These are phyloP conservation scores for Sarocladiaceae sp. DNA, from an alignment of 2,329 filamentous ascomycete species.

Conservation along the genomic window DNA sequence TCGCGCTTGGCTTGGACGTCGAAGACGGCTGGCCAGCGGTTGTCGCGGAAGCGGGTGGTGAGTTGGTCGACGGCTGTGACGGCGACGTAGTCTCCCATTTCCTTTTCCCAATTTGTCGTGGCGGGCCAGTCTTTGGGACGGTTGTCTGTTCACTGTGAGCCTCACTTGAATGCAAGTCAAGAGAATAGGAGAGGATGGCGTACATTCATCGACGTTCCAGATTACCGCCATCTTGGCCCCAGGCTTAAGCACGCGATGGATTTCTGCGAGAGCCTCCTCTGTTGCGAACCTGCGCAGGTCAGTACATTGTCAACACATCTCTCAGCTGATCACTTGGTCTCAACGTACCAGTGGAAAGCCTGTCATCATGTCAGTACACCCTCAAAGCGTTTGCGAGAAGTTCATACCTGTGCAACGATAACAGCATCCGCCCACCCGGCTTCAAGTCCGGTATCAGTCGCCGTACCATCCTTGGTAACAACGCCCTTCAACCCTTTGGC, in stretches of 20 bases:
- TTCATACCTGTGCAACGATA: slow-evolving; percentile 64
- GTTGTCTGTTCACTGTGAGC: slow-evolving; percentile 49
- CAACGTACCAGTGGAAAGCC: slow-evolving; percentile 53
- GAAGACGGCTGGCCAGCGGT: slow-evolving; percentile 61
- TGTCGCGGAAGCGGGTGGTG: slow-evolving; percentile 57
- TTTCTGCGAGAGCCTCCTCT: slow-evolving; percentile 56
- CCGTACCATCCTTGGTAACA: slow-evolving; percentile 52
- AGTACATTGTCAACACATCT: slow-evolving; percentile 7
- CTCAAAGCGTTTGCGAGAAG: not conserved
- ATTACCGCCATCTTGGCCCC: slow-evolving; percentile 60
- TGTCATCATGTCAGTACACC: slow-evolving; percentile 15
- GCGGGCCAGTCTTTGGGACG: slow-evolving; percentile 52
- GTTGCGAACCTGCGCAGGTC: slow-evolving; percentile 58
- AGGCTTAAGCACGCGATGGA: slow-evolving; percentile 61
- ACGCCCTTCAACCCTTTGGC: slow-evolving; percentile 55
- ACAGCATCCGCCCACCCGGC: slow-evolving; percentile 61
- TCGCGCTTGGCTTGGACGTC: slow-evolving; percentile 47
- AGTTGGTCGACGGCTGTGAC: slow-evolving; percentile 44
- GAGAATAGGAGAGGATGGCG: slow-evolving; percentile 19
- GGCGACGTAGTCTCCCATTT: slow-evolving; percentile 54
- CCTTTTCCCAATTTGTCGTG: slow-evolving; percentile 56
- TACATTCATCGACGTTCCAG: slow-evolving; percentile 73
- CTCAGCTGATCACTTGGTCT: not conserved
- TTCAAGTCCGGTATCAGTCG: slow-evolving; percentile 50
- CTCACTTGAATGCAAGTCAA: no score